Evolutionary conservation across 352 stramenopile genomes (phyloP).

Genomic region (Pythium periplocum): DNA sequence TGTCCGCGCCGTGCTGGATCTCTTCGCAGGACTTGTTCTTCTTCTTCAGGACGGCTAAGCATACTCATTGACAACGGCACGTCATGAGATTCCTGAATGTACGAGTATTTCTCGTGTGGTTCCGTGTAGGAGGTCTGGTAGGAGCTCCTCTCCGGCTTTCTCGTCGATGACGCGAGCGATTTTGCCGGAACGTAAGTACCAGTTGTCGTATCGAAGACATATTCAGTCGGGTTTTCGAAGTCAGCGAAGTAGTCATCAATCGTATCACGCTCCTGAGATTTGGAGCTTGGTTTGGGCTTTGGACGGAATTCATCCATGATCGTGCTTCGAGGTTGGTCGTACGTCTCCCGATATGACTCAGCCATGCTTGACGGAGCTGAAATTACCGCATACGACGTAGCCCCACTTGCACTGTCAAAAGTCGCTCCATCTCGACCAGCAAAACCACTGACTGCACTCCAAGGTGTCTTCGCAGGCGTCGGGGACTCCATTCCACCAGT

Average conservation of each 20-base stretch:
- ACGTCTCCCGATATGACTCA: too few relatives aligned
- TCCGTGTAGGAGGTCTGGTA: not conserved
- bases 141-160: not conserved
- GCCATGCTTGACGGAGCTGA: too few relatives aligned
- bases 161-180: not conserved
- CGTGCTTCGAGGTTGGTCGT: constrained; percentile 1
- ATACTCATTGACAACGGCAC: not conserved
- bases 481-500: not conserved
- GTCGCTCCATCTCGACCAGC: not conserved
- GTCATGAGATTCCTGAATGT: not conserved
- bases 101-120: not conserved
- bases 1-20: too few relatives aligned
- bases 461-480: constrained; percentile 3
- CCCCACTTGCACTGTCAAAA: constrained; percentile 1
- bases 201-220: constrained; percentile 57
- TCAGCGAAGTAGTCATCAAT: constrained; percentile 75
- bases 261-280: constrained; percentile 13
- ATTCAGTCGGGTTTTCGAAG: constrained; percentile 74
- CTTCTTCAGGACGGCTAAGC: not conserved
- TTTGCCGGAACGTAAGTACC: constrained; percentile 48
- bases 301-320: constrained; percentile 57
- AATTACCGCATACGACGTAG: constrained; percentile 7
- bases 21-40: too few relatives aligned
- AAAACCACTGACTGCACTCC: constrained; percentile 10
- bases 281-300: not conserved